Evolutionary conservation across 371 early-diverging fungal species (phyloP).

Genomic region (Mucor irregularis): DNA sequence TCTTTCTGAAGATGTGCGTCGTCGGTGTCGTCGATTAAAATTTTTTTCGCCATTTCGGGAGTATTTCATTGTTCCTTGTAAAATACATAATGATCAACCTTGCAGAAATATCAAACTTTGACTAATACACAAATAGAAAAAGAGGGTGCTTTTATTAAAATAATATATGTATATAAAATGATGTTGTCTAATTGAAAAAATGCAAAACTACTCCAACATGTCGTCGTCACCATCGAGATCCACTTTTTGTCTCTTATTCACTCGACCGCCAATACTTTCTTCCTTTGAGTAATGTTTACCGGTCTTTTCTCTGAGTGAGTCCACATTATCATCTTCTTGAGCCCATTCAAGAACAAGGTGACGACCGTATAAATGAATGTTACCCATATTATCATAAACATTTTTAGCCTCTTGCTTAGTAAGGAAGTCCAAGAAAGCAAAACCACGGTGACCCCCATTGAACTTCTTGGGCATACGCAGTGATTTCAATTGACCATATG

Average conservation of each 20-base stretch:
- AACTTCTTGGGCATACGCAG: slow-evolving; percentile 96
- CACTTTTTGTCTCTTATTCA: slow-evolving; percentile 55
- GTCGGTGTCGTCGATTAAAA: no score
- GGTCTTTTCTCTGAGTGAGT: slow-evolving; percentile 68
- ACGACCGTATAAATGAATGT: slow-evolving; percentile 98
- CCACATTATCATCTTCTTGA: slow-evolving; percentile 73
- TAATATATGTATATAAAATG: not conserved
- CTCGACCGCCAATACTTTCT: slow-evolving; percentile 41
- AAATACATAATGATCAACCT: no score
- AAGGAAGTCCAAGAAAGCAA: slow-evolving; percentile 96
- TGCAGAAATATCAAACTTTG: no score
- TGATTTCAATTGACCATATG: slow-evolving; percentile 93
- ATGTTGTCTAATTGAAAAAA: not conserved
- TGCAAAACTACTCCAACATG: slow-evolving; percentile 27
- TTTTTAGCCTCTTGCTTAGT: slow-evolving; percentile 92
- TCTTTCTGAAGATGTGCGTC: no score
- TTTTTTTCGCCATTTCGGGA: no score
- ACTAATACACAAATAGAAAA: no score
- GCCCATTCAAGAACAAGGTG: slow-evolving; percentile 98
- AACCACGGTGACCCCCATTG: slow-evolving; percentile 96
- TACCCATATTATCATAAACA: slow-evolving; percentile 85
- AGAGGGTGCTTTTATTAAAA: not conserved
- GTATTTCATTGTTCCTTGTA: no score
- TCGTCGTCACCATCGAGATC: slow-evolving; percentile 51
- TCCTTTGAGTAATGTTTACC: slow-evolving; percentile 66